These are phyloP conservation scores for Datura wrightii DNA, from an alignment of 257 asterid genomes.

Conservation along the genomic window DNA sequence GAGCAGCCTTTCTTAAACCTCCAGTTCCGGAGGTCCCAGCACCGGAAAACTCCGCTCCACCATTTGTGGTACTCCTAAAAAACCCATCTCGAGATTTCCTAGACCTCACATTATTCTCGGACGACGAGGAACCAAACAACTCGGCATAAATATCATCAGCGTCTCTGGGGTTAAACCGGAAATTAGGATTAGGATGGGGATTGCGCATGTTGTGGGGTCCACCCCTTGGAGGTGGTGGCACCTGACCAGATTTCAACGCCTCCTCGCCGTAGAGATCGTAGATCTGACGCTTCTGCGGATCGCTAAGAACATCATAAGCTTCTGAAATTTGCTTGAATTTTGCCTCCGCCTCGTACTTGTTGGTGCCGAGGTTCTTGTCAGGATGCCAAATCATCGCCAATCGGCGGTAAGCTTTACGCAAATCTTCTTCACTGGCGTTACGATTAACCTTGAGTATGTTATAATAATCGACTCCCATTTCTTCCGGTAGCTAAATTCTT, in stretches of 20 bases:
- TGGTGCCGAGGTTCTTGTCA: slow-evolving; percentile 69
- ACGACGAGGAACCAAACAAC: slow-evolving; percentile 56
- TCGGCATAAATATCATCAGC: slow-evolving; percentile 92
- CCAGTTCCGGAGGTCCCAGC: slow-evolving; percentile 41
- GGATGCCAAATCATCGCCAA: slow-evolving; percentile 99
- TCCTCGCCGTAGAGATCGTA: slow-evolving; percentile 98
- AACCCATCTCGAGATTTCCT: slow-evolving; percentile 58
- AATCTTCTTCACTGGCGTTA: slow-evolving; percentile 86
- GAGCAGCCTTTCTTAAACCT: slow-evolving; percentile 67
- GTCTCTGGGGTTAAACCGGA: slow-evolving; percentile 82
- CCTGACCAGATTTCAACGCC: slow-evolving; percentile 83
- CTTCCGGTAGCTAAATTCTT: not conserved
- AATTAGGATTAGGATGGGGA: slow-evolving; percentile 80
- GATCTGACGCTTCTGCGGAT: slow-evolving; percentile 99
- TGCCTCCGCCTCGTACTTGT: slow-evolving; percentile 84
- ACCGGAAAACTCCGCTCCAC: slow-evolving; percentile 46
- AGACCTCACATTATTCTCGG: slow-evolving; percentile 51
- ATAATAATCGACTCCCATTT: slow-evolving; percentile 97
- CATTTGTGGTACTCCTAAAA: slow-evolving; percentile 72
- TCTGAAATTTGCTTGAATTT: slow-evolving; percentile 96
- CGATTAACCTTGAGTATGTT: slow-evolving; percentile 95
- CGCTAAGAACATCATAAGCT: slow-evolving; percentile 95
- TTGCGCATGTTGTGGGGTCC: slow-evolving; percentile 44
- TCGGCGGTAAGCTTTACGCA: slow-evolving; percentile 83
- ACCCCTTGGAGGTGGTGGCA: slow-evolving; percentile 68